Evolutionary conservation across 176 grass and related monocot species (phyloP).

Genomic region (Triticum dicoccoides): DNA sequence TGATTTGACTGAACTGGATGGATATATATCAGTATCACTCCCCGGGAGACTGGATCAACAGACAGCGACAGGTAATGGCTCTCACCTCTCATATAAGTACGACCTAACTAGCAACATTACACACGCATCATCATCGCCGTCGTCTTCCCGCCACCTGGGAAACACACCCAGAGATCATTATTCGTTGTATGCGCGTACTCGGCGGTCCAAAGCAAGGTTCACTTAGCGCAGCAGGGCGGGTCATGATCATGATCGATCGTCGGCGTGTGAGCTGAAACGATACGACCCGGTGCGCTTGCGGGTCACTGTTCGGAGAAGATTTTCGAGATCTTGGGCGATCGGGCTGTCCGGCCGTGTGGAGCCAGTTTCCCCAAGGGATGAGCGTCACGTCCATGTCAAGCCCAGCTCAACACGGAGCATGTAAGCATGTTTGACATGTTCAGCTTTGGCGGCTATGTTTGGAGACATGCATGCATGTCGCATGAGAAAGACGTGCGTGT

Average conservation of each 20-base stretch:
- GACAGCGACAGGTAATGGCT: conserved; percentile 34
- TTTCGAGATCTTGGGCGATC: conserved; percentile 7
- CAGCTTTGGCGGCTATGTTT: neutral
- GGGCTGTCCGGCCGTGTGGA: neutral
- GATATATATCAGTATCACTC: neutral
- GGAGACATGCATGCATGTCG: neutral
- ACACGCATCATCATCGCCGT: neutral
- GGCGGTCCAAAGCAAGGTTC: neutral
- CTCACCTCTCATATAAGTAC: neutral
- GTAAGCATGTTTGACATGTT: conserved; percentile 22
- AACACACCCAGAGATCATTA: neutral
- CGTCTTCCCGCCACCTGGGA: neutral
- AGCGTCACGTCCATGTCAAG: conserved; percentile 35
- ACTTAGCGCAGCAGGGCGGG: neutral
- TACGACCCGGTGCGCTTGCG: neutral
- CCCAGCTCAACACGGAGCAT: neutral
- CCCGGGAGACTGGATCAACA: neutral
- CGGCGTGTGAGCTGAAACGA: too few relatives aligned
- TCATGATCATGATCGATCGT: too few relatives aligned
- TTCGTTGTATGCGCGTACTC: neutral
- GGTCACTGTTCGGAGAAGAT: neutral
- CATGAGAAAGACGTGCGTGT: neutral
- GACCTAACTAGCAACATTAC: neutral
- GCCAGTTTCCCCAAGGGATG: neutral
- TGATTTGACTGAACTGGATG: conserved; percentile 30